These are phyloP conservation scores for Echium plantagineum DNA, from an alignment of 257 asterid species.

Conservation along the genomic window DNA sequence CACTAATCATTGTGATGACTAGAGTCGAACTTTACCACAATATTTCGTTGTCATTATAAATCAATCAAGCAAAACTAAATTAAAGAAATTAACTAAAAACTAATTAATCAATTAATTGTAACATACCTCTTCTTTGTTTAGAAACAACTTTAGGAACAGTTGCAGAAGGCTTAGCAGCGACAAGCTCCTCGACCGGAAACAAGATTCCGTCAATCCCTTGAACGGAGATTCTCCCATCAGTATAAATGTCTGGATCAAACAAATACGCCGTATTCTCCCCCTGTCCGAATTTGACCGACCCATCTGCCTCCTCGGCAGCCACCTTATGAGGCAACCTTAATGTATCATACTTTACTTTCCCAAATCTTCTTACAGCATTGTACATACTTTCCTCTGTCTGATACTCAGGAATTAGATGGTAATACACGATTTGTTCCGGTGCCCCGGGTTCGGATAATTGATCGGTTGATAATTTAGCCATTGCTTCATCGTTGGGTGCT, in stretches of 20 bases:
- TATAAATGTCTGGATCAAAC: constrained; percentile 84
- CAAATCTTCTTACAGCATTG: constrained; percentile 78
- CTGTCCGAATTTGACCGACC: constrained; percentile 75
- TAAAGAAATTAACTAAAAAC: no score
- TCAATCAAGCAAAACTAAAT: no score
- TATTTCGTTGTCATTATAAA: no score
- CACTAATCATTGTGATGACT: no score
- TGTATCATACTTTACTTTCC: constrained; percentile 72
- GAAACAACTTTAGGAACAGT: constrained; percentile 14
- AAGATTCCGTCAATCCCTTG: constrained; percentile 86
- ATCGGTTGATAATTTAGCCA: constrained; percentile 83
- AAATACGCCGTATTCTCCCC: constrained; percentile 66
- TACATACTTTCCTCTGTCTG: constrained; percentile 98
- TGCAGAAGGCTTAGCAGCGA: constrained; percentile 31
- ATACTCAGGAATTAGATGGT: constrained; percentile 78
- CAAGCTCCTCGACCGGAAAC: constrained; percentile 52
- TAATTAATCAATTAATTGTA: background rate
- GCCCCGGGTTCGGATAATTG: constrained; percentile 86
- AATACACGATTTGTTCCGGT: constrained; percentile 85
- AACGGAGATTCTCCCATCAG: constrained; percentile 91
- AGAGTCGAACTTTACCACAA: no score
- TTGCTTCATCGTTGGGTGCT: constrained; percentile 93
- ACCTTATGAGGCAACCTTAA: constrained; percentile 77
- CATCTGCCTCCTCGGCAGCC: constrained; percentile 88
- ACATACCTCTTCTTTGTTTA: constrained; percentile 55